Percentiles rank a stretch among this genome's conserved stretches.
Evolutionary conservation across 2,329 filamentous ascomycete genomes (phyloP).

Genomic region (Beauveria varroae): DNA sequence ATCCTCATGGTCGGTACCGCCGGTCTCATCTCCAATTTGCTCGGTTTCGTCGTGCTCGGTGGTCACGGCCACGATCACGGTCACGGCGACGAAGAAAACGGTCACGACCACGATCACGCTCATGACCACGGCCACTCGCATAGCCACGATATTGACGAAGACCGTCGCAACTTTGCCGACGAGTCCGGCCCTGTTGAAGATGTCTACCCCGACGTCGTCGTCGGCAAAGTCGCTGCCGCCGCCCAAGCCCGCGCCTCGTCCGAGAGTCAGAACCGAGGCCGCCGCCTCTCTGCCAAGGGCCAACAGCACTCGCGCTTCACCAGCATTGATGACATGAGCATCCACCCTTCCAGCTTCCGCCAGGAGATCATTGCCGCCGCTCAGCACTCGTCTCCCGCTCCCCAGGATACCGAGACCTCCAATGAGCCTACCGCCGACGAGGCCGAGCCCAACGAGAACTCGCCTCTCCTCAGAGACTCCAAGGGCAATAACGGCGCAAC

Average conservation of each 20-base stretch:
- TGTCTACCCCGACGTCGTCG: constrained; percentile 53
- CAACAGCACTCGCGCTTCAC: constrained; percentile 49
- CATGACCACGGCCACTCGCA: constrained; percentile 24
- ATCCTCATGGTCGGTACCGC: constrained; percentile 84
- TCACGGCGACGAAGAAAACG: constrained; percentile 25
- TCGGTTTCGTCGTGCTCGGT: constrained; percentile 85
- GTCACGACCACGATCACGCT: constrained; percentile 23
- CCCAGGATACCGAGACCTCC: constrained; percentile 45
- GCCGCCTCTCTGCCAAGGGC: constrained; percentile 38
- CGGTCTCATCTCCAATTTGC: constrained; percentile 79
- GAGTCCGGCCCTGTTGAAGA: constrained; percentile 53
- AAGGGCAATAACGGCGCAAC: constrained; percentile 23
- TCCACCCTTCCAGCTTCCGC: constrained; percentile 83
- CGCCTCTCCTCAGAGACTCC: constrained; percentile 38
- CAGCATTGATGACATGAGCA: constrained; percentile 66
- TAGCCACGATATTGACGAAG: constrained; percentile 41
- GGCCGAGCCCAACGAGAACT: constrained; percentile 35
- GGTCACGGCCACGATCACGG: constrained; percentile 62
- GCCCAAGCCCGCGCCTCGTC: constrained; percentile 21
- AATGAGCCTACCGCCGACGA: constrained; percentile 39
- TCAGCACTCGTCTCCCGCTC: constrained; percentile 37
- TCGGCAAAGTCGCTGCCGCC: constrained; percentile 38
- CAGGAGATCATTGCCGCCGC: constrained; percentile 89
- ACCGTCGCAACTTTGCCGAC: constrained; percentile 44
- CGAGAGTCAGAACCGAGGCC: constrained; percentile 28